Percentiles rank a stretch among this genome's conserved stretches.
phyloP scores from a whole-genome alignment of 2,329 filamentous ascomycete genomes.

The Paecilomyces sp. region DNA sequence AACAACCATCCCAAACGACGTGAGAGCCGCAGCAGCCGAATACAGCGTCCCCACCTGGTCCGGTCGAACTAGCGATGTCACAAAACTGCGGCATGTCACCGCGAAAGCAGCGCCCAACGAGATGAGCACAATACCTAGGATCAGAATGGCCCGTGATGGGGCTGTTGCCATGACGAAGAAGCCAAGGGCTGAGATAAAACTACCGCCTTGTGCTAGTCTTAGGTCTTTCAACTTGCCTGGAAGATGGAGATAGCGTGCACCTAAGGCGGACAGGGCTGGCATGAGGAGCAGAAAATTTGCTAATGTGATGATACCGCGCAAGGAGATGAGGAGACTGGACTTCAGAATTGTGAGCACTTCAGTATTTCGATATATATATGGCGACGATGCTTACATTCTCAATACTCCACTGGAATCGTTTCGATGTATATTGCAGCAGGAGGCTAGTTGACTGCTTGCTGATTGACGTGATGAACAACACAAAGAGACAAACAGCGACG shows the following conservation, averaged over 20 bases:
- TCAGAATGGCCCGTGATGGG: no score
- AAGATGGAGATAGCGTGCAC: conserved; percentile 11
- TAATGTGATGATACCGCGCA: conserved; percentile 16
- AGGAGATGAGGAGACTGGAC: conserved; percentile 21
- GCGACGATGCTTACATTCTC: conserved; percentile 10
- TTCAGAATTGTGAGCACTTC: conserved; percentile 1
- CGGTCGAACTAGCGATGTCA: no score
- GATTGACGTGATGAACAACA: no score
- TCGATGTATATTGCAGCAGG: conserved; percentile 14
- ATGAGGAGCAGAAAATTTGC: conserved; percentile 16
- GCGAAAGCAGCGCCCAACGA: no score
- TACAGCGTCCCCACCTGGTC: no score
- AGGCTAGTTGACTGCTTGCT: no score
- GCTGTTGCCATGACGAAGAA: conserved; percentile 5
- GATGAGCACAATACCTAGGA: no score
- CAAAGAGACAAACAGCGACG: no score
- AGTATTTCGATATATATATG: not conserved
- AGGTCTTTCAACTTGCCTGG: conserved; percentile 14
- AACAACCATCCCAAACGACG: no score
- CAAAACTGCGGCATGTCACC: no score
- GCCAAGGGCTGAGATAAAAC: conserved; percentile 14
- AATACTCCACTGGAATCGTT: conserved; percentile 22
- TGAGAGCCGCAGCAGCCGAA: no score
- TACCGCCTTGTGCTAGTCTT: conserved; percentile 12
- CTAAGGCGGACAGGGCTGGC: conserved; percentile 11